Evolutionary conservation across 495 filamentous ascomycete species (phyloP), one percentile per base, ranked within the genome.

Genomic region (Xylaria telfairii): DNA sequence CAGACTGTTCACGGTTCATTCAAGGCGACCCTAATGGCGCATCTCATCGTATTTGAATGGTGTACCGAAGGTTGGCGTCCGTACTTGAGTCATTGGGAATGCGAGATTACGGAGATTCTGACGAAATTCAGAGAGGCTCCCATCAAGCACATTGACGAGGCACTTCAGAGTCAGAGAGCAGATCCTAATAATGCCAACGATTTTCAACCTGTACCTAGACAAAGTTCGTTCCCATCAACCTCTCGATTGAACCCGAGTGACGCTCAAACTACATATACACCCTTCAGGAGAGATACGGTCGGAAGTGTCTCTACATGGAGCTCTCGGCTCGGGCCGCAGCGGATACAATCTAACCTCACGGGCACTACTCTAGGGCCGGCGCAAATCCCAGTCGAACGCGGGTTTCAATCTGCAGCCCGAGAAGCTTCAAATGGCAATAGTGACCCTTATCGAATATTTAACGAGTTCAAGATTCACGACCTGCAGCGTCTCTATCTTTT

Each of bases 61-160:
- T 81, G 81, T 53, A 76, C 54, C 17, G 83, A 85, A 63, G 77
- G 83, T 64, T 87, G 85, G 83, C 75, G 80, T 26, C 80, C 77
- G 78, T 86, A 83, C 68, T 76, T 85, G 17, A 80, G 78, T 28
- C 75, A 72, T 62, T 74, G 83, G 0, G 83, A 85, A 61, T 70
- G 78, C 1, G 44, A 70, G 21, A 68, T 82, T 21, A 74, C 78
- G n/a, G 56, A 71, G 1, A 71, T 66, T 42, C 34, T 56, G 0
- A 61, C 39, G 44, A 72, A 57, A 44, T 41, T 61, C 47, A 54
- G 65, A 44, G 59, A 61, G 30, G 32, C 66, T 28, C 66, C 61
- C 1, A 56, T 68, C 21, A 30, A 62, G 21, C 13, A 54, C 12
- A 37, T 28, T 34, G 63, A 26, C 5, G 6, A 24, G 7, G 44